These are phyloP conservation scores for Chlorella sp. DNA, from an alignment of 139 green algal genomes.

Conservation along the genomic window DNA sequence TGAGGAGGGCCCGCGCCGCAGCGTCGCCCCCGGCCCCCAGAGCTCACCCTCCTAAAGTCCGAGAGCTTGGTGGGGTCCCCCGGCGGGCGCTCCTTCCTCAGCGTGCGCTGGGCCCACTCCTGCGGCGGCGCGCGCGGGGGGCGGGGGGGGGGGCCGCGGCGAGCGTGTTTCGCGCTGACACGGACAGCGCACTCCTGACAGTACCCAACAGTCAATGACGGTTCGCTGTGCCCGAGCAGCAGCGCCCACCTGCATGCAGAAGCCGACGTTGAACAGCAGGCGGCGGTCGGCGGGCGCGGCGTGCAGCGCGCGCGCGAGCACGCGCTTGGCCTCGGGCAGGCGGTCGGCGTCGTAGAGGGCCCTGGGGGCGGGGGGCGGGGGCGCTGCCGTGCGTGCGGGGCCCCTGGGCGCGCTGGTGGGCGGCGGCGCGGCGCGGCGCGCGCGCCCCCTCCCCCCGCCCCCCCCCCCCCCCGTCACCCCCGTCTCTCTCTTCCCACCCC, in stretches of 20 bases:
- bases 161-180: not conserved
- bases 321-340: slow-evolving; percentile 57
- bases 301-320: slow-evolving; percentile 77
- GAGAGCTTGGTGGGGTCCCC: slow-evolving; percentile 54
- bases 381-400: not conserved
- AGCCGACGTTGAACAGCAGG: slow-evolving; percentile 79
- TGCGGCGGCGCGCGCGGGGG: slow-evolving; percentile 33
- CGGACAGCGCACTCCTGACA: not conserved
- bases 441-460: not conserved
- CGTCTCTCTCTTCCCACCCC: no score
- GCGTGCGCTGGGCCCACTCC: slow-evolving; percentile 70
- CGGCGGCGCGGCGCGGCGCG: not conserved
- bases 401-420: no score
- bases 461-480: not conserved
- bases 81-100: slow-evolving; percentile 51
- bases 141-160: not conserved
- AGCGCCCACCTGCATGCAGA: slow-evolving; percentile 77
- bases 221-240: not conserved
- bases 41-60: slow-evolving; percentile 15
- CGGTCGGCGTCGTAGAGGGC: slow-evolving; percentile 79
- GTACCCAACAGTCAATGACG: not conserved
- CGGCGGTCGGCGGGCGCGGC: slow-evolving; percentile 67
- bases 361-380: no score
- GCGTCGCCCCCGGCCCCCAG: no score
- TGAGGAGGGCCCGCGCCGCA: no score